Evolutionary conservation across 495 filamentous ascomycete species (phyloP), one percentile per base, ranked within the genome.

Genomic region (Lophium mytilinum): DNA sequence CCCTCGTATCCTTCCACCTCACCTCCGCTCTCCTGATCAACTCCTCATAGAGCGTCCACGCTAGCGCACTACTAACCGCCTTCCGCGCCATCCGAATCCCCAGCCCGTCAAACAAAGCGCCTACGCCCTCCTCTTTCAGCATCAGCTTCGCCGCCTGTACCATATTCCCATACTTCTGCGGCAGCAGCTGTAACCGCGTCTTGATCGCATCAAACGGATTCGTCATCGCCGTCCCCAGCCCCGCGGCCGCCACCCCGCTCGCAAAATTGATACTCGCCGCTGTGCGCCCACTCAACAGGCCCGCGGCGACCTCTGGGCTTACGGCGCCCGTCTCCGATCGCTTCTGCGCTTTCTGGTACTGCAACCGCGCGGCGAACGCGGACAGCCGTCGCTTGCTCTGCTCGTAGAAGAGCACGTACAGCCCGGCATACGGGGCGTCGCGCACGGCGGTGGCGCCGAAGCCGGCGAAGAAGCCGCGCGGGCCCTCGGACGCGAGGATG

Each of bases 121-220:
- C 77, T 15, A 87, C 63, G 0, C 91, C 91, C 57, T 96, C 92
- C 65, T 95, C 86, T 19, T 68, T 72, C 5, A 97, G 70, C 87
- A 99, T 94, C 56, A 82, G 70, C 60, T 72, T 75, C 19, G 78
- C 80, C 4, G 89, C 89, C 33, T 84, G 80, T 56, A 88, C 66
- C 87, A 95, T 89, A 64, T 96, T 97, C 34, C 80, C 75, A 64
- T 99, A 99, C 56, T 80, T 76, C 7, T 73, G 78, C 19, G 93
- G 93, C 74, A 90, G 83, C 15, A 99, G 78, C 76, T 99, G 93
- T 57, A 98, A 79, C 48, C 93, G 75, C 14, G 93, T 98, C 78
- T 98, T 98, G 69, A 97, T 82, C 4, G 90, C 88, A 73, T 98
- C 93, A 61, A 97, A 96, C 1, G 93, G 93, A 71, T 98, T 98